Conservation (phyloP, 1,284 basidiomycete species). For the Ganoderma leucocontextum region DNA sequence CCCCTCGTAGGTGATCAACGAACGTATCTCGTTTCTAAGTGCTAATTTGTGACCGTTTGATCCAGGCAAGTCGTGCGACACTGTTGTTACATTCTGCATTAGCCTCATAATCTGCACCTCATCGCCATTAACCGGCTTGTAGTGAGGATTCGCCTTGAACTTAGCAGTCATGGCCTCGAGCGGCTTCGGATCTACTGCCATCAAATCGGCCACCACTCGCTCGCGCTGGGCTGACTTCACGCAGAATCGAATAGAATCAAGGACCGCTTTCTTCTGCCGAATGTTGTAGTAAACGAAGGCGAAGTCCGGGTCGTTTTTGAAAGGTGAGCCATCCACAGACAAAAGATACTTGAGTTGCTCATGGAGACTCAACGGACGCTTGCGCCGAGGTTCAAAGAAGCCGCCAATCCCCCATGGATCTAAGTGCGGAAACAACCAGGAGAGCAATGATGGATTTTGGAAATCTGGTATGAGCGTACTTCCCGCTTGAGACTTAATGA, state of each 20-base stretch:
- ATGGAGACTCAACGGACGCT: neutral
- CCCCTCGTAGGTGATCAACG: too few relatives aligned
- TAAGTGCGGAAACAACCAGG: neutral
- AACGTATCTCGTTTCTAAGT: too few relatives aligned
- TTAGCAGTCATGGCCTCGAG: too few relatives aligned
- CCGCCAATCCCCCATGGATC: neutral
- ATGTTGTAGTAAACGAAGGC: neutral
- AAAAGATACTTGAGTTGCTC: neutral
- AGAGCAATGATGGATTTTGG: neutral
- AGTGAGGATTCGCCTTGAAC: too few relatives aligned
- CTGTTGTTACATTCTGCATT: too few relatives aligned
- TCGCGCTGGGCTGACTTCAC: neutral
- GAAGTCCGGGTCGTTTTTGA: neutral
- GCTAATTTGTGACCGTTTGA: too few relatives aligned
- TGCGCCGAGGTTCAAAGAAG: neutral
- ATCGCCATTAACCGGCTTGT: too few relatives aligned
- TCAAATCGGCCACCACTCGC: too few relatives aligned
- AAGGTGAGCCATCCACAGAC: neutral
- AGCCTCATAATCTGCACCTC: too few relatives aligned
- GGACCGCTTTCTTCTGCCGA: neutral
- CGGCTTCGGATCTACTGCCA: too few relatives aligned
- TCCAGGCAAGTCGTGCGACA: too few relatives aligned
- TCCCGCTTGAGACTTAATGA: neutral
- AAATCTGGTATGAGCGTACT: neutral
- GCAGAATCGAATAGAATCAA: neutral